Evolutionary conservation across 192 early-diverging fungal species (phyloP).

Genomic region (Linderina pennispora): DNA sequence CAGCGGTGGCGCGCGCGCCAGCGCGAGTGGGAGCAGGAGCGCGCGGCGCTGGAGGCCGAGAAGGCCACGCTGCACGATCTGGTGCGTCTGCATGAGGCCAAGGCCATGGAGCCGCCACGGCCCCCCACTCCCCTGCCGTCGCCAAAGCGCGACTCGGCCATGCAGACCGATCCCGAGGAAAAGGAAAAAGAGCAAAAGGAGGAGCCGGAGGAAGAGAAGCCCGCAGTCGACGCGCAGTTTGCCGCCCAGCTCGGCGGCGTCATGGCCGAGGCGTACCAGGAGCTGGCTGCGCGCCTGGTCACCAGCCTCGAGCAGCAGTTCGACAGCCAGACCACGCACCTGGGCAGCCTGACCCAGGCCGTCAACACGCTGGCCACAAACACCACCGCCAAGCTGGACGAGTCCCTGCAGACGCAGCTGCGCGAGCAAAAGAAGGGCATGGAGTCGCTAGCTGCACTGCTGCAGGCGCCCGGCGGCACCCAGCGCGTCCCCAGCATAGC

Average conservation of each 20-base stretch:
- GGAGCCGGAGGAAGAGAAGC: not conserved
- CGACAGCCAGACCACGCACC: conserved; percentile 13
- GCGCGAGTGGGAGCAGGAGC: conserved; percentile 27
- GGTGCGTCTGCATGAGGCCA: conserved; percentile 15
- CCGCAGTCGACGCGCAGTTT: not conserved
- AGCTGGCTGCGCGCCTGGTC: conserved; percentile 9
- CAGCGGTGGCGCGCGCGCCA: conserved; percentile 11
- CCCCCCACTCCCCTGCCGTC: conserved; percentile 7
- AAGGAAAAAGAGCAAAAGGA: not conserved
- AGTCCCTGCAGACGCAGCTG: conserved; percentile 15
- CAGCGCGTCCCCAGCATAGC: conserved; percentile 23
- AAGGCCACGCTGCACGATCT: not conserved
- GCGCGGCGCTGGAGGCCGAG: conserved; percentile 12
- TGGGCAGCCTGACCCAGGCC: conserved; percentile 12
- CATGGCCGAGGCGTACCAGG: conserved; percentile 10
- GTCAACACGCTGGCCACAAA: conserved; percentile 15
- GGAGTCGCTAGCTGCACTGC: conserved; percentile 6
- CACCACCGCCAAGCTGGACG: conserved; percentile 13
- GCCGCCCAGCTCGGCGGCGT: conserved; percentile 4
- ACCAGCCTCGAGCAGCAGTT: conserved; percentile 16
- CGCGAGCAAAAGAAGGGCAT: conserved; percentile 21
- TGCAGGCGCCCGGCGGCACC: conserved; percentile 6
- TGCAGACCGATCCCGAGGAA: conserved; percentile 14
- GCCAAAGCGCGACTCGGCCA: conserved; percentile 21
- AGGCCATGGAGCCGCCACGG: conserved; percentile 7